Percentiles rank a stretch among this genome's conserved stretches.
phyloP scores from a whole-genome alignment of 2,329 filamentous ascomycete species.

The Amphichorda felina region DNA sequence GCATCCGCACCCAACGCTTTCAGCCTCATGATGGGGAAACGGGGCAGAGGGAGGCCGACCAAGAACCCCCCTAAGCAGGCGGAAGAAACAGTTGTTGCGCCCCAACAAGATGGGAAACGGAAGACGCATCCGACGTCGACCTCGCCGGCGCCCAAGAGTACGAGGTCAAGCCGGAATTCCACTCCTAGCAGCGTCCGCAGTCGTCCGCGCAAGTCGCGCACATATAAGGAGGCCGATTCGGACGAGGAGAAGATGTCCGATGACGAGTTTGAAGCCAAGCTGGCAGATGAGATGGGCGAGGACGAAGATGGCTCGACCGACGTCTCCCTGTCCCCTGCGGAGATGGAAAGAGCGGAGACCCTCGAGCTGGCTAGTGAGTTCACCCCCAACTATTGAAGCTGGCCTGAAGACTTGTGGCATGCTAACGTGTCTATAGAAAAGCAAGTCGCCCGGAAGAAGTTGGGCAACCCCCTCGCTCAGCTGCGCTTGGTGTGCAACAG shows the following conservation, averaged over 20 bases:
- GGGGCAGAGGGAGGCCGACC: conserved; percentile 9
- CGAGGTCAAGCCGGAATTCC: conserved; percentile 61
- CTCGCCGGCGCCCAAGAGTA: conserved; percentile 48
- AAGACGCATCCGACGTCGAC: conserved; percentile 15
- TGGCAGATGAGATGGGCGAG: conserved; percentile 49
- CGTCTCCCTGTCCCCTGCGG: conserved; percentile 35
- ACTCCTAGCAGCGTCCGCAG: conserved; percentile 53
- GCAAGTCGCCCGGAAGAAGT: conserved; percentile 80
- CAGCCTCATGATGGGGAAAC: conserved; percentile 39
- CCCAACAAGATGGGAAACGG: conserved; percentile 15
- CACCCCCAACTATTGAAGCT: not conserved
- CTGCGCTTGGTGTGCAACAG: conserved; percentile 85
- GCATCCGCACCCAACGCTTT: conserved; percentile 32
- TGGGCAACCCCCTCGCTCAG: conserved; percentile 89
- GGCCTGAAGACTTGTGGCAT: not conserved
- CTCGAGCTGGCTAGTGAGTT: conserved; percentile 64
- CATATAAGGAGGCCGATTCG: conserved; percentile 43
- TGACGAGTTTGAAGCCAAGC: conserved; percentile 68
- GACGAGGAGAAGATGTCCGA: conserved; percentile 61
- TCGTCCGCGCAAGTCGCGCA: conserved; percentile 34
- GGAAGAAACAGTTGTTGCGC: conserved; percentile 7
- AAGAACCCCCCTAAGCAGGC: conserved; percentile 13
- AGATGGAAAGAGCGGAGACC: conserved; percentile 52
- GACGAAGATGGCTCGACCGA: conserved; percentile 19
- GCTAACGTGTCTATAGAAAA: conserved; percentile 39